Evolutionary conservation across 1,139 yeast genomes (phyloP), one percentile per base, ranked within the genome.

Genomic region (Tardiomyces digboiensis): DNA sequence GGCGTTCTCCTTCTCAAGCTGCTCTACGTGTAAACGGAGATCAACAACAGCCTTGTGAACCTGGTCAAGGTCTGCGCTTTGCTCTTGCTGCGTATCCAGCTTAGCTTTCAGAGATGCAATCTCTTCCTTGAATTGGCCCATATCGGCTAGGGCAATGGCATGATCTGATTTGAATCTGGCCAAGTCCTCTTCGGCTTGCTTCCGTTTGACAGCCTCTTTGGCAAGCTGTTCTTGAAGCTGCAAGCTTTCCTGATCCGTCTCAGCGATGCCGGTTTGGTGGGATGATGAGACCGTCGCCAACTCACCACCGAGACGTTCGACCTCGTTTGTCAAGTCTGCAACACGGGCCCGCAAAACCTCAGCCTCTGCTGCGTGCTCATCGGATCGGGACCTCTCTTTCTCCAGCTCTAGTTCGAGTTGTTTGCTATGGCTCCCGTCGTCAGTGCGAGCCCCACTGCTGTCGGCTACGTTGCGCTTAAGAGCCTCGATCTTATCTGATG

Each of bases 401-500:
- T n/a, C 33, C 5, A 26, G 33, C 10, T 26, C 33, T 4, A n/a
- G 33, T 16, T 26, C 33, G 5, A 26, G 33, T 5, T 26, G 10
- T 22, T 7, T 16, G 14, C 16, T 8, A 4, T 26, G 33, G 12
- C 33, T 16, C 10, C 26, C 10, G 12, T 7, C 26, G 26, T 22
- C 26, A 22, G 10, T 12, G 26, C 26, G 10, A 22, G 26, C 26
- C 7, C 26, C 26, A 22, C 10, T 12, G 26, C 10, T 12, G 10
- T 8, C 26, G 33, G 8, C 33, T 3, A 16, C 33, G 16, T 4
- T 16, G 12, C 19, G 8, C 29, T 22, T 21, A 19, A 21, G 19
- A 23, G 52, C 50, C 23, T 58, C 62, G 21, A 62, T 50, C 29
- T 56, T 53, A 7, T 44, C 53, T 39, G 54, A 46, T 20, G 62